A percentile compares a stretch with the other conserved stretches of the same genome.
Evolutionary conservation across 2,329 filamentous ascomycete genomes (phyloP).

Genomic region (Bimuria novae-zelandiae): DNA sequence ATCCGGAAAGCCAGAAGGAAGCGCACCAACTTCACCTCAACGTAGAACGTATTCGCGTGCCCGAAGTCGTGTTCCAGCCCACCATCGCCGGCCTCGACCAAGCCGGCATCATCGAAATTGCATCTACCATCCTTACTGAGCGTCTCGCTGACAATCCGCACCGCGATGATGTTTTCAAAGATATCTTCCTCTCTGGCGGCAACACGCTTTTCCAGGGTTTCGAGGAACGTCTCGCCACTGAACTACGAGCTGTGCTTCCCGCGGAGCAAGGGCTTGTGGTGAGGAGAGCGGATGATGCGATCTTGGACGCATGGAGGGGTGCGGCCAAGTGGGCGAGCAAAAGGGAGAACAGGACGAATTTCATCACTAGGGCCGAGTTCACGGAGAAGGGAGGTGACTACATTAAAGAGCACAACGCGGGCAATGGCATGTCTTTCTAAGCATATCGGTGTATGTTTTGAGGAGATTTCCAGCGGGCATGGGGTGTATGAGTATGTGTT

Average conservation of each 20-base stretch:
- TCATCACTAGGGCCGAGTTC: conserved; percentile 81
- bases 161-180: conserved; percentile 73
- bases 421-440: conserved; percentile 41
- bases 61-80: conserved; percentile 91
- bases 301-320: conserved; percentile 91
- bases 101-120: conserved; percentile 90
- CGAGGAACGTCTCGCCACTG: conserved; percentile 76
- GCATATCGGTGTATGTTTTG: background rate
- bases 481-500: conserved; percentile 1
- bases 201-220: conserved; percentile 86
- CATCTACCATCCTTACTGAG: conserved; percentile 84
- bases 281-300: conserved; percentile 72
- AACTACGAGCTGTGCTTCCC: conserved; percentile 70
- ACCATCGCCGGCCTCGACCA: conserved; percentile 92
- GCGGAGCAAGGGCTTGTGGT: conserved; percentile 68
- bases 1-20: conserved; percentile 77
- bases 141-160: conserved; percentile 65
- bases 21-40: conserved; percentile 92
- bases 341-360: conserved; percentile 64
- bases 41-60: conserved; percentile 91
- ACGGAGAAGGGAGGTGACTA: conserved; percentile 92
- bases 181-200: conserved; percentile 94
- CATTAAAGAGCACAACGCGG: conserved; percentile 70
- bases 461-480: background rate
- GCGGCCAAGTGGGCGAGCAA: conserved; percentile 80